Evolutionary conservation across 345 rosid species (phyloP).

Genomic region (Salix purpurea): DNA sequence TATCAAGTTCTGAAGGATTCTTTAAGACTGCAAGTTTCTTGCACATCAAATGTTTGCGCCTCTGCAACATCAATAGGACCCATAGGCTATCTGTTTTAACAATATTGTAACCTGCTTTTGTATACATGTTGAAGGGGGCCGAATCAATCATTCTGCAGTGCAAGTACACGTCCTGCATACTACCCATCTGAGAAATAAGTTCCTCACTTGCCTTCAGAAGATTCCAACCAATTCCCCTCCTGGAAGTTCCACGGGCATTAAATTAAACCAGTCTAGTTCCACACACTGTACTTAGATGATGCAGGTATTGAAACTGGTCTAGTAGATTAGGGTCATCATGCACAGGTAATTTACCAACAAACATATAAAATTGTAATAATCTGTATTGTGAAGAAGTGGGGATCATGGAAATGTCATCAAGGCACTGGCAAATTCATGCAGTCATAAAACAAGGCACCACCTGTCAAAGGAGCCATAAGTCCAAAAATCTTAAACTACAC

Average conservation of each 20-base stretch:
- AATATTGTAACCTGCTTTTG: slow-evolving; percentile 72
- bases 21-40: slow-evolving; percentile 51
- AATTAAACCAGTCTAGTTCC: background rate
- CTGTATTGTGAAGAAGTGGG: background rate
- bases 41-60: slow-evolving; percentile 91
- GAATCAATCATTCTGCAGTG: slow-evolving; percentile 88
- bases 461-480: background rate
- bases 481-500: background rate
- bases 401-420: background rate
- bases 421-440: background rate
- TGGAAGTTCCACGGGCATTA: slow-evolving; percentile 27
- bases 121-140: slow-evolving; percentile 84
- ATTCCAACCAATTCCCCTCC: slow-evolving; percentile 93
- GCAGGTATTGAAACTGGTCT: background rate
- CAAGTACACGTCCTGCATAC: slow-evolving; percentile 64
- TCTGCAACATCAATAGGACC: slow-evolving; percentile 66
- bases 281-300: background rate
- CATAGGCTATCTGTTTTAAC: slow-evolving; percentile 66
- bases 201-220: slow-evolving; percentile 91
- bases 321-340: background rate
- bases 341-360: background rate
- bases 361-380: background rate
- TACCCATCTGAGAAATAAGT: slow-evolving; percentile 56
- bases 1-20: slow-evolving; percentile 22
- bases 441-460: background rate